Evolutionary conservation across 768 basidiomycete species (phyloP).

Genomic region (Russula earlei): DNA sequence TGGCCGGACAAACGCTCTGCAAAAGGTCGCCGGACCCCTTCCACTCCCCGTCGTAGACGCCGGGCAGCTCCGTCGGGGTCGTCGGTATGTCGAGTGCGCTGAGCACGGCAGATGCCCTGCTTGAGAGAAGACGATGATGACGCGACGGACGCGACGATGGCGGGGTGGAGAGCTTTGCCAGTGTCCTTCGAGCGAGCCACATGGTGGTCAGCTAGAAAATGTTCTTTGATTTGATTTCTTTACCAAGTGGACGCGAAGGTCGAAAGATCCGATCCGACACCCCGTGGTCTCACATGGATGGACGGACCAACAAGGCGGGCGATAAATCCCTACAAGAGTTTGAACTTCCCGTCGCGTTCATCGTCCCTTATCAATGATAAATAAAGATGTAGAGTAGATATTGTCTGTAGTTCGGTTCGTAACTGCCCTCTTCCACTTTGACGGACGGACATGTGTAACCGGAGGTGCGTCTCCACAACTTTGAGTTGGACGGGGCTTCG

Average conservation of each 20-base stretch:
- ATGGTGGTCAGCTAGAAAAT: neutral
- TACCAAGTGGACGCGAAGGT: neutral
- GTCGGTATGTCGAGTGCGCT: slow-evolving; percentile 51
- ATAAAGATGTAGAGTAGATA: no score
- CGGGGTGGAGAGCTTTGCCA: slow-evolving; percentile 14
- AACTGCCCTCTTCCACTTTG: no score
- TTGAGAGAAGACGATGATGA: slow-evolving; percentile 37
- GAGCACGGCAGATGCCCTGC: slow-evolving; percentile 60
- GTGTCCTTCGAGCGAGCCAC: slow-evolving; percentile 9
- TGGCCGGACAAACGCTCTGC: slow-evolving; percentile 72
- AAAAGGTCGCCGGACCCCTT: slow-evolving; percentile 63
- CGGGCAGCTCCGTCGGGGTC: slow-evolving; percentile 46
- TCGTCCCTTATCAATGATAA: no score
- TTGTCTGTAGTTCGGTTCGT: no score
- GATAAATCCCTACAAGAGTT: no score
- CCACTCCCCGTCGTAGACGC: slow-evolving; percentile 83
- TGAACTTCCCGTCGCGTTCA: no score
- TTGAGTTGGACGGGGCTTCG: no score
- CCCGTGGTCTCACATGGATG: no score
- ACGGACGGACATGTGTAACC: no score
- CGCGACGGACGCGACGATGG: slow-evolving; percentile 31
- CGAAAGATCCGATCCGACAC: slow-evolving; percentile 14
- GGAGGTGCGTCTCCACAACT: no score
- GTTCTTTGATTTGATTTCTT: neutral
- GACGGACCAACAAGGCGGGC: no score